phyloP scores from a whole-genome alignment of 371 early-diverging fungal genomes.

The Dentiscutata heterogama region DNA sequence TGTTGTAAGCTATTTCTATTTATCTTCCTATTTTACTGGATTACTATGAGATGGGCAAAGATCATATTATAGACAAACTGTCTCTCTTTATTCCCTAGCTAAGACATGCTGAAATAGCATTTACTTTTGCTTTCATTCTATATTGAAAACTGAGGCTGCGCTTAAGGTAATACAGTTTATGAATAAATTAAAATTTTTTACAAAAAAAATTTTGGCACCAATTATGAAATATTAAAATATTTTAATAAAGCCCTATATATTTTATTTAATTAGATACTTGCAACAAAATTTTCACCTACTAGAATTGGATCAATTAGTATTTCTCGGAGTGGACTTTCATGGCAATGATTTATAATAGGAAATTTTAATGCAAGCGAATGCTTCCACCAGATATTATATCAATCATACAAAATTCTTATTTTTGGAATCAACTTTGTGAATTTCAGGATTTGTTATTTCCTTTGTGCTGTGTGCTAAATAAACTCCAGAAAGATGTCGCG shows the following conservation, averaged over 20 bases:
- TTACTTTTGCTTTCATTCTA: slow-evolving; percentile 16
- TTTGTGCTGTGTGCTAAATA: background rate
- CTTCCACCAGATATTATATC: background rate
- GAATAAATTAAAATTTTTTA: background rate
- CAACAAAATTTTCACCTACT: background rate
- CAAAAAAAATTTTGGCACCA: too few relatives aligned
- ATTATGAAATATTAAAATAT: too few relatives aligned
- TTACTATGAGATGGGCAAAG: slow-evolving; percentile 24
- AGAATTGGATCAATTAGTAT: background rate
- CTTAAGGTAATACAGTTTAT: slow-evolving; percentile 17
- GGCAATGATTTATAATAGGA: background rate
- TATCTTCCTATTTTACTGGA: background rate
- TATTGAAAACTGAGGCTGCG: slow-evolving; percentile 8
- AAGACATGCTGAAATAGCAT: slow-evolving; percentile 16
- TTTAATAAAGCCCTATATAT: background rate
- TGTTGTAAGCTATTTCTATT: slow-evolving; percentile 22
- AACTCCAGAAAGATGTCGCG: slow-evolving; percentile 1
- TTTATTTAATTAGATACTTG: slow-evolving; percentile 2
- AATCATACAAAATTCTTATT: background rate
- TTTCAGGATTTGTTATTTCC: background rate
- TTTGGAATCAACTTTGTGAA: background rate
- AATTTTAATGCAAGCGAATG: background rate
- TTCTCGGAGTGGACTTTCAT: background rate
- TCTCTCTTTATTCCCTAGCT: background rate
- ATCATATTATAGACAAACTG: background rate